A percentile compares a stretch with the other conserved stretches of the same genome.
Evolutionary conservation across 2,329 filamentous ascomycete species (phyloP).

Genomic region (Periconia sp.): DNA sequence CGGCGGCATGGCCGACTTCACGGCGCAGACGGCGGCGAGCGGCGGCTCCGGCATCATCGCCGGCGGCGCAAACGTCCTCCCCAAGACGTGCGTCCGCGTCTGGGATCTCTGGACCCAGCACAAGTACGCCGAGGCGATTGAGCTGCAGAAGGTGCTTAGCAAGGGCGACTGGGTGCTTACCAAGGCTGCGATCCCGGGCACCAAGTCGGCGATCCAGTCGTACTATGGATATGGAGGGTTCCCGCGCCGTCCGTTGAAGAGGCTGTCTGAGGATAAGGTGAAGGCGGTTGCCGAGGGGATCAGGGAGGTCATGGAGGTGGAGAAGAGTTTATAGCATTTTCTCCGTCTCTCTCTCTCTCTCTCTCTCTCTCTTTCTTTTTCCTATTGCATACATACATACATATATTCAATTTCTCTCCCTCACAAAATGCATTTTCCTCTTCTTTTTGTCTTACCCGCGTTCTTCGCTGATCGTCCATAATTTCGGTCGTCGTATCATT

Average conservation of each 20-base stretch:
- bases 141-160: constrained; percentile 75
- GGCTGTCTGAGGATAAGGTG: constrained; percentile 60
- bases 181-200: constrained; percentile 81
- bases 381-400: neutral
- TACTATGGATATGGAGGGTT: constrained; percentile 82
- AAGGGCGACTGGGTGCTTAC: constrained; percentile 82
- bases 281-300: constrained; percentile 45
- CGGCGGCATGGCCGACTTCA: constrained; percentile 86
- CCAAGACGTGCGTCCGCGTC: constrained; percentile 76
- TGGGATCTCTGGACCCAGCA: constrained; percentile 76
- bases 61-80: constrained; percentile 82
- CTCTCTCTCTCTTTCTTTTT: neutral
- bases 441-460: no score
- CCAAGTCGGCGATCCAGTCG: constrained; percentile 77
- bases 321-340: constrained; percentile 47
- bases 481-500: no score
- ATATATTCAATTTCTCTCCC: neutral
- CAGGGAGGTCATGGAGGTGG: constrained; percentile 66
- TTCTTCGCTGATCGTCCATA: no score
- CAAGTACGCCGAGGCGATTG: constrained; percentile 72
- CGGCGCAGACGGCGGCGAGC: constrained; percentile 75
- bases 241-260: constrained; percentile 72
- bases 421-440: no score
- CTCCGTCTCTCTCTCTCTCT: neutral
- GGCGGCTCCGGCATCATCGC: constrained; percentile 85